Percentiles rank a stretch among this genome's conserved stretches.
phyloP scores from a whole-genome alignment of 1,284 basidiomycete genomes.

The Ceratobasidium sp. region DNA sequence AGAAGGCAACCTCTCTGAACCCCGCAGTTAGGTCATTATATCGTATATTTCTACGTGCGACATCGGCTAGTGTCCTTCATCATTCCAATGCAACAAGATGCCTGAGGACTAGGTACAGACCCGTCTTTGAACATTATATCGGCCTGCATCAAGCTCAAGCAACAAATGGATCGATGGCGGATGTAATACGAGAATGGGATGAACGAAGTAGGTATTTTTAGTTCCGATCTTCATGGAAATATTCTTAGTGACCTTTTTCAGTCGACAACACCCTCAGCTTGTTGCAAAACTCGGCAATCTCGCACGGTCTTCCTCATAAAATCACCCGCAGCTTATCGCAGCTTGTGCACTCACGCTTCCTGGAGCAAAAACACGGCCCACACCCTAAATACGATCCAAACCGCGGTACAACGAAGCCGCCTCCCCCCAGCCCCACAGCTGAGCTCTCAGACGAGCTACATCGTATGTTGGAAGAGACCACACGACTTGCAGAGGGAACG shows the following conservation, averaged over 20 bases:
- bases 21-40: constrained; percentile 22
- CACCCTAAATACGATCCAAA: constrained; percentile 28
- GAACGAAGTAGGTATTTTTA: constrained; percentile 12
- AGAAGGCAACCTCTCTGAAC: neutral
- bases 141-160: neutral
- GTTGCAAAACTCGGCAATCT: constrained; percentile 24
- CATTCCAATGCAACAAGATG: constrained; percentile 29
- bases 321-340: constrained; percentile 26
- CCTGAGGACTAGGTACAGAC: constrained; percentile 26
- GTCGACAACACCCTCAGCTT: constrained; percentile 36
- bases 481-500: constrained; percentile 27
- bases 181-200: constrained; percentile 29
- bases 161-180: neutral
- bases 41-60: constrained; percentile 30
- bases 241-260: neutral
- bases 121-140: constrained; percentile 27
- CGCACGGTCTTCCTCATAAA: constrained; percentile 23
- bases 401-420: constrained; percentile 1
- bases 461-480: constrained; percentile 20
- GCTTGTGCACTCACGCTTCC: constrained; percentile 19
- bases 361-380: constrained; percentile 13
- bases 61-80: constrained; percentile 32
- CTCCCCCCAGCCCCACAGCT: neutral
- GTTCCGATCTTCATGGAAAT: neutral
- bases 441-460: constrained; percentile 6